Base-by-base conservation (phyloP, 2,329 filamentous ascomycete species). In the Fusarium acutatum region DNA sequence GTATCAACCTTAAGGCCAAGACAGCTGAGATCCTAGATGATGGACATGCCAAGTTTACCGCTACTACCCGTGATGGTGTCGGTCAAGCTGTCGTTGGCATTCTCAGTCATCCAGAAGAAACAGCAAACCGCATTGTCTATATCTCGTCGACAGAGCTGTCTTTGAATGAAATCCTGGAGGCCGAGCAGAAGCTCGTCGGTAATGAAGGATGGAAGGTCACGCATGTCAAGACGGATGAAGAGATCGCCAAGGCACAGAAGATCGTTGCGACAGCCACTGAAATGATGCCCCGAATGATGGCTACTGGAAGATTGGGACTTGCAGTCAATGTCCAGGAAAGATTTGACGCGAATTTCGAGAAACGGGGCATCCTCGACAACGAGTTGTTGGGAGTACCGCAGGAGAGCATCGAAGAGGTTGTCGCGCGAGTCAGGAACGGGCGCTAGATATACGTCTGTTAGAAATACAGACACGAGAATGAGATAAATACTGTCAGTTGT, bases 391-490 rank as follows among this genome's bases (percentile, higher is more conserved):
- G 34, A 7, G 34, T 52, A 5, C 22, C 17, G 17, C 26, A 38
- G 26, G 17, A 59, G 22, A 30, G 26, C 22, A n/a, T 52, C 17
- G 32, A 24, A n/a, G 34, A 24, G 6, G 22, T 52, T 37, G 34
- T 59, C 26, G 24, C 43, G 6, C 22, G 44, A 26, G 22, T 53
- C 7, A 60, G 17, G 14, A 7, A 32, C n/a, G 15, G 41, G 12
- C 24, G 26, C 20, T n/a, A 50, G 12, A 37, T 40, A 13, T n/a
- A 14, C 30, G 7, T 13, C 5, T n/a, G 5, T 26, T 10, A 11
- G 32, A 10, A 14, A 14, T 8, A 8, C 17, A 1, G 30, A 15
- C 5, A 22, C 6, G 0, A 15, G 7, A 26, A 15, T 12, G 9
- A 15, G 6, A 2, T 15, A 2, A 18, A 8, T 8, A 12, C 18